A percentile compares a stretch with the other conserved stretches of the same genome.
These are phyloP conservation scores for Umbellularia californica DNA, from an alignment of 164 flowering plant genomes.

Conservation along the genomic window DNA sequence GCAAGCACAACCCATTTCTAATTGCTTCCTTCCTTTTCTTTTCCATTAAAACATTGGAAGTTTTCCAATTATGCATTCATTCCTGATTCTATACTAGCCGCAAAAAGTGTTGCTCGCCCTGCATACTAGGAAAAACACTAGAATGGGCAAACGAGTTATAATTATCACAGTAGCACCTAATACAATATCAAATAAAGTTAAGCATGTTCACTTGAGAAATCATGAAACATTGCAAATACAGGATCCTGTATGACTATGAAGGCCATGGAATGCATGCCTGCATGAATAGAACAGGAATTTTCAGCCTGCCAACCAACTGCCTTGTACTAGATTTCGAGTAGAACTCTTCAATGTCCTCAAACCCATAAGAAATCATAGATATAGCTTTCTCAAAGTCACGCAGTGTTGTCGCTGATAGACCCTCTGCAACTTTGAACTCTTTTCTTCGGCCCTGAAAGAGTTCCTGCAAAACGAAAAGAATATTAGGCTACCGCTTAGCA, in stretches of 20 bases:
- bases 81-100: too few species aligned
- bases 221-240: background rate
- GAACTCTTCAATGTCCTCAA: conserved; percentile 67
- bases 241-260: background rate
- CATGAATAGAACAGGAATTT: conserved; percentile 87
- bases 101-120: too few species aligned
- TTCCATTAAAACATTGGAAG: too few species aligned
- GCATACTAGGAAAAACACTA: background rate
- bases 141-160: too few species aligned
- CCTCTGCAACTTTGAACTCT: conserved; percentile 73
- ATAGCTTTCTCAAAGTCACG: conserved; percentile 84
- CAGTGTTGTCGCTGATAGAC: conserved; percentile 58
- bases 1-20: too few species aligned
- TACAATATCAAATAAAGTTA: background rate
- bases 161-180: background rate
- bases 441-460: conserved; percentile 81
- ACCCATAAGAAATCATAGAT: conserved; percentile 85
- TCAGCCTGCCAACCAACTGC: conserved; percentile 53
- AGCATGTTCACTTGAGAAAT: background rate
- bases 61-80: too few species aligned
- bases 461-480: conserved; percentile 42
- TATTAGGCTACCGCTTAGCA: background rate
- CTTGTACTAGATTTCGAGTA: conserved; percentile 73
- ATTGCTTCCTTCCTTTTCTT: too few species aligned
- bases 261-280: conserved; percentile 47